phyloP scores from a whole-genome alignment of 495 filamentous ascomycete genomes.

The Jackrogersella multiformis region DNA sequence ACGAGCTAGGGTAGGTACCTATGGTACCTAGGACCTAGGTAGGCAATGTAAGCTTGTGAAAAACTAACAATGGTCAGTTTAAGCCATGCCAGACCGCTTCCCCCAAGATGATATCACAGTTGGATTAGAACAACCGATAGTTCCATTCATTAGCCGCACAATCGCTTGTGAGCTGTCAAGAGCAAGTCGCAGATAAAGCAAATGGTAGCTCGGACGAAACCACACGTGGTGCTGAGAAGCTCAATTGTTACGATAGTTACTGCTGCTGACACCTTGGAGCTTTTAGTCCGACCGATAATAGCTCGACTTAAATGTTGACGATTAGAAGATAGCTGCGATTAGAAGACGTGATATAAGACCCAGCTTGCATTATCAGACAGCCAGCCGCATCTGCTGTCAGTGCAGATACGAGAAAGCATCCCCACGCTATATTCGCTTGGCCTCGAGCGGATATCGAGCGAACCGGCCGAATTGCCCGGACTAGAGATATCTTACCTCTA shows the following conservation, averaged over 20 bases:
- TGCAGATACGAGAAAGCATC: constrained; percentile 40
- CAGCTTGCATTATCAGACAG: constrained; percentile 37
- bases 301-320: constrained; percentile 14
- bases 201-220: constrained; percentile 3
- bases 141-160: constrained; percentile 1
- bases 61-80: not conserved
- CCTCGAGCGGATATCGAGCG: constrained; percentile 8
- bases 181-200: not conserved
- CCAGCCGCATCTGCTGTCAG: constrained; percentile 37
- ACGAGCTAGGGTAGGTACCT: constrained; percentile 1
- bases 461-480: constrained; percentile 11
- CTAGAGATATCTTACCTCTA: constrained; percentile 11
- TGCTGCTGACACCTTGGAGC: constrained; percentile 22
- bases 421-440: constrained; percentile 28
- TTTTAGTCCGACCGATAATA: constrained; percentile 16
- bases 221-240: constrained; percentile 5
- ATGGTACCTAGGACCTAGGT: not conserved
- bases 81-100: not conserved
- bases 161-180: not conserved
- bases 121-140: not conserved
- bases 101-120: not conserved
- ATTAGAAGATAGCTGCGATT: constrained; percentile 22
- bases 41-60: constrained; percentile 5
- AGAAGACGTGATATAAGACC: constrained; percentile 22
- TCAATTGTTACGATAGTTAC: not conserved